Conservation (phyloP, 352 stramenopile species). For the Aphanomyces invadans region DNA sequence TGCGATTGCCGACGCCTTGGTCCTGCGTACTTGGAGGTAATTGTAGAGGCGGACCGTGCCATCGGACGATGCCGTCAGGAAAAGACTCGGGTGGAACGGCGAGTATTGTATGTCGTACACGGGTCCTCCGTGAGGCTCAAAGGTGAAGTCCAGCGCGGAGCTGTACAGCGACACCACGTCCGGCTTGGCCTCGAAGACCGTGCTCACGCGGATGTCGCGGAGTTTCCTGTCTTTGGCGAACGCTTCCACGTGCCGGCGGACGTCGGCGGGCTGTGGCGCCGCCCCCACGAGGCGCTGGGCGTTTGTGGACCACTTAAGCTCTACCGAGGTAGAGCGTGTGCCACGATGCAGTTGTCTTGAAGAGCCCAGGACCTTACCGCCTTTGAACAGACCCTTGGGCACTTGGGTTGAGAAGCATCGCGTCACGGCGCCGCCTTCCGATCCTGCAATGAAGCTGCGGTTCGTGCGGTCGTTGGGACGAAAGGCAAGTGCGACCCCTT, state of each 20-base stretch:
- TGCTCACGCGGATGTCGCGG: slow-evolving; percentile 57
- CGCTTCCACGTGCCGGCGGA: slow-evolving; percentile 59
- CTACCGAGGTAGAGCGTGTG: background rate
- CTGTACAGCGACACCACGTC: slow-evolving; percentile 51
- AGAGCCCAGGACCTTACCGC: slow-evolving; percentile 33
- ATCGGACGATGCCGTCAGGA: slow-evolving; percentile 70
- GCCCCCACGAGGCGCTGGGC: slow-evolving; percentile 52
- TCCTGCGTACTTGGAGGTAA: slow-evolving; percentile 28
- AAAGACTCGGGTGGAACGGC: slow-evolving; percentile 74
- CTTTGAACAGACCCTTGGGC: slow-evolving; percentile 49
- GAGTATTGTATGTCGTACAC: slow-evolving; percentile 78
- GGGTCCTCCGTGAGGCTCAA: slow-evolving; percentile 58
- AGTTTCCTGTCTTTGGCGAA: slow-evolving; percentile 52
- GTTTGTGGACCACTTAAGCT: slow-evolving; percentile 59
- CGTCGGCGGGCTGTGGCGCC: slow-evolving; percentile 36
- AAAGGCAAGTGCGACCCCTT: slow-evolving; percentile 50
- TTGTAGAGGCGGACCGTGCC: slow-evolving; percentile 73
- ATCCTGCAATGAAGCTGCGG: slow-evolving; percentile 63
- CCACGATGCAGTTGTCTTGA: too few relatives aligned
- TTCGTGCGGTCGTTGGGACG: slow-evolving; percentile 58
- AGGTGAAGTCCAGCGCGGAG: slow-evolving; percentile 66
- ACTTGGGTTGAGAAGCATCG: slow-evolving; percentile 52
- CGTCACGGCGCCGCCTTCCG: slow-evolving; percentile 56
- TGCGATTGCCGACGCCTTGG: too few relatives aligned
- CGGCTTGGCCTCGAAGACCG: slow-evolving; percentile 67